Conservation (phyloP, 1,139 yeast species). For the Sugiyamaella paludigena region DNA sequence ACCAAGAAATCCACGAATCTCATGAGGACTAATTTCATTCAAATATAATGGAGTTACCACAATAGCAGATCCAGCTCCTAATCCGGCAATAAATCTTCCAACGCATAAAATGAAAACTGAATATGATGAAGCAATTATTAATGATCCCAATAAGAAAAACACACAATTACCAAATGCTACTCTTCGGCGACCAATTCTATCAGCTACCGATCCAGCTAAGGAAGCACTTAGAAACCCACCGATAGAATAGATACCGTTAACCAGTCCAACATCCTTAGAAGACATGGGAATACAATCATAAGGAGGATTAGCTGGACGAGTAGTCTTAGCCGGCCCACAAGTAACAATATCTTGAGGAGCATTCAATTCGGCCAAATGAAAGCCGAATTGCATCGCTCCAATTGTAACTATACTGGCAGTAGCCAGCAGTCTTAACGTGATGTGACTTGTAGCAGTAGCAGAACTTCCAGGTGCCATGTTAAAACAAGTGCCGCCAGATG, state of each 20-base stretch:
- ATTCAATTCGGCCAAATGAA: slow-evolving; percentile 83
- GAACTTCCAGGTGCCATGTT: not conserved
- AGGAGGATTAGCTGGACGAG: slow-evolving; percentile 26
- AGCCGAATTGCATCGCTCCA: slow-evolving; percentile 84
- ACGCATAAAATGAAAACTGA: slow-evolving; percentile 47
- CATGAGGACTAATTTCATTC: slow-evolving; percentile 72
- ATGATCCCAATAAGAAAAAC: slow-evolving; percentile 65
- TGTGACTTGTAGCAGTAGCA: not conserved
- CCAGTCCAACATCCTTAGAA: slow-evolving; percentile 67
- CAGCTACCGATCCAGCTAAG: slow-evolving; percentile 69
- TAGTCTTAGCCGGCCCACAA: slow-evolving; percentile 40
- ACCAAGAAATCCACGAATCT: slow-evolving; percentile 73
- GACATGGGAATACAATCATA: slow-evolving; percentile 59
- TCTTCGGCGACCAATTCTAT: slow-evolving; percentile 60
- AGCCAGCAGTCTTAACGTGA: slow-evolving; percentile 5
- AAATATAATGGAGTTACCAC: slow-evolving; percentile 81
- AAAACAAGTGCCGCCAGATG: not conserved
- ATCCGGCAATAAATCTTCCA: slow-evolving; percentile 77
- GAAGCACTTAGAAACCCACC: slow-evolving; percentile 85
- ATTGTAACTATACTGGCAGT: slow-evolving; percentile 41
- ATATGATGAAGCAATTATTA: slow-evolving; percentile 54
- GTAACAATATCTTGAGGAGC: slow-evolving; percentile 71
- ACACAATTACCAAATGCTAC: slow-evolving; percentile 56
- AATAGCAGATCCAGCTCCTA: slow-evolving; percentile 84
- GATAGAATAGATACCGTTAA: slow-evolving; percentile 79